These are phyloP conservation scores for Phellinidium pouzarii DNA, from an alignment of 1,284 basidiomycete species.

Conservation along the genomic window DNA sequence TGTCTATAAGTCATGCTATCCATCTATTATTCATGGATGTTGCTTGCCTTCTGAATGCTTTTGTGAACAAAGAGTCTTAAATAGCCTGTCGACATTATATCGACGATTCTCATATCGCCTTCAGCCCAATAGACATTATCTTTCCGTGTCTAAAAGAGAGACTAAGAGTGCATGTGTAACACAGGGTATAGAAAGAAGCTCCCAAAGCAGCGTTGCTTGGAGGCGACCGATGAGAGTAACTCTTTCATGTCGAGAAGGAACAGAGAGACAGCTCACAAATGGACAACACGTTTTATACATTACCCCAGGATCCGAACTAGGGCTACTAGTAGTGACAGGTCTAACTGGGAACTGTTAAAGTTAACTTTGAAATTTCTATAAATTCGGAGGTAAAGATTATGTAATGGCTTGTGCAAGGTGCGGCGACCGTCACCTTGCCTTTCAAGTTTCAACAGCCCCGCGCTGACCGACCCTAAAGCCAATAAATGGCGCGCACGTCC, in stretches of 20 bases:
- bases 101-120: slow-evolving; percentile 74
- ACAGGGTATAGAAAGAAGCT: slow-evolving; percentile 31
- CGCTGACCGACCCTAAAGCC: slow-evolving; percentile 32
- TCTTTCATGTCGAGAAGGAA: slow-evolving; percentile 3
- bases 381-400: no score
- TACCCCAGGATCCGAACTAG: no score
- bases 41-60: slow-evolving; percentile 76
- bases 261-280: no score
- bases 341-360: no score
- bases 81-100: slow-evolving; percentile 88
- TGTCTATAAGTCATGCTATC: background rate
- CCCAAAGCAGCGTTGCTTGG: slow-evolving; percentile 27
- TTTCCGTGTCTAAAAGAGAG: slow-evolving; percentile 88
- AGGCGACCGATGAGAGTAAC: slow-evolving; percentile 6
- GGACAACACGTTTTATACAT: no score
- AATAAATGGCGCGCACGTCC: slow-evolving; percentile 24
- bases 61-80: slow-evolving; percentile 95
- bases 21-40: background rate
- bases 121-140: slow-evolving; percentile 95
- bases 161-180: slow-evolving; percentile 89
- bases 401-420: no score
- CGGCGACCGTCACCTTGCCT: no score
- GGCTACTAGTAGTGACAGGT: no score
- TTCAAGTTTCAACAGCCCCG: slow-evolving; percentile 27
- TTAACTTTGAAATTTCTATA: no score